phyloP scores from a whole-genome alignment of 441 rosid genomes.

The California macrophylla region DNA sequence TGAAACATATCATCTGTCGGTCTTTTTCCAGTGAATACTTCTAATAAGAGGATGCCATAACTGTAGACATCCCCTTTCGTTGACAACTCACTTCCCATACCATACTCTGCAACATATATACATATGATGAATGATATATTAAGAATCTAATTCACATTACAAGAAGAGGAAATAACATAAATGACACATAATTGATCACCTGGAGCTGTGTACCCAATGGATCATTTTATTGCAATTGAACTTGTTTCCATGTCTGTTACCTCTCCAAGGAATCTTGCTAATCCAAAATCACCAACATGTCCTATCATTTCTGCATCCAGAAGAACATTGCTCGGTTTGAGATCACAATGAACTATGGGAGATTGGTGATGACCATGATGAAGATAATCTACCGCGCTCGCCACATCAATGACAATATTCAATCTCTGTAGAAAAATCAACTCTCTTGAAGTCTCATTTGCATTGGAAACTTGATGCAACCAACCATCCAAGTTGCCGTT shows the following conservation, averaged over 20 bases:
- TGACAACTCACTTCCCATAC: slow-evolving; percentile 2
- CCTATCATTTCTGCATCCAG: slow-evolving; percentile 5
- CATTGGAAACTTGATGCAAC: background rate
- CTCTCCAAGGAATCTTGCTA: background rate
- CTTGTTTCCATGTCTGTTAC: background rate
- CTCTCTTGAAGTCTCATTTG: background rate
- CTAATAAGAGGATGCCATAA: background rate
- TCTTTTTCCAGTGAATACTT: background rate
- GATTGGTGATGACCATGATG: slow-evolving; percentile 7
- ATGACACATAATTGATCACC: background rate
- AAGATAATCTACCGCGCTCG: background rate
- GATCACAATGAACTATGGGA: slow-evolving; percentile 1
- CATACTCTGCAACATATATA: background rate
- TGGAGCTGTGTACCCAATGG: background rate
- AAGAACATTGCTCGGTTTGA: slow-evolving; percentile 15
- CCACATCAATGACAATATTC: background rate
- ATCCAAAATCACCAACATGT: slow-evolving; percentile 14
- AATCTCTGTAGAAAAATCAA: background rate
- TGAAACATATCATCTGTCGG: background rate
- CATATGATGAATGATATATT: too few relatives aligned
- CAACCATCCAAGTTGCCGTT: slow-evolving; percentile 12
- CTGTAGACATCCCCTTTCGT: background rate
- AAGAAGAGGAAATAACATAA: background rate
- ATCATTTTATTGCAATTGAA: background rate
- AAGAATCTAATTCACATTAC: background rate